Base-by-base conservation (phyloP, 2,329 filamentous ascomycete genomes). In the Fusarium begoniae region DNA sequence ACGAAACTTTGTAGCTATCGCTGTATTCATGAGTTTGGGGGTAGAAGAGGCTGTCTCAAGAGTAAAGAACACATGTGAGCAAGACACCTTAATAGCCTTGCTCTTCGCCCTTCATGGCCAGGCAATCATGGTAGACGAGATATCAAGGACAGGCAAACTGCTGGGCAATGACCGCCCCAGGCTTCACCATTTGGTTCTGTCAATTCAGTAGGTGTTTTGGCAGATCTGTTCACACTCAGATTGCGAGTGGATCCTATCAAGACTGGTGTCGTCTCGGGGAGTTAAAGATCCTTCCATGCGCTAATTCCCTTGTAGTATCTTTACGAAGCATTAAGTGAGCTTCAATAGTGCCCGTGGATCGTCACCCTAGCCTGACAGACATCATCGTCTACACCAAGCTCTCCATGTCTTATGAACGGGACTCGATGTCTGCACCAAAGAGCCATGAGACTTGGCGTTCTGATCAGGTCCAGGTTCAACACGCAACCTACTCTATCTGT, bases 341-440 rank as follows among this genome's bases (percentile, higher is more conserved):
- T 26, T 4, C 7, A 3, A 0, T 18, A 17, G 6, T 44, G n/a
- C 11, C 10, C 15, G 3, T 13, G n/a, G n/a, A 24, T 0, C 15
- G 24, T 8, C 0, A 8, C 2, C 5, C 0, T 24, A 7, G 43
- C n/a, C 7, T 18, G n/a, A 3, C 15, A 24, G n/a, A 11, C 4
- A 3, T 9, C 5, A 18, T 13, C 7, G n/a, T 8, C 17, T 24
- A 3, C 10, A 18, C 15, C 10, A 44, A 44, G 11, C n/a, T 26
- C n/a, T 12, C 10, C 9, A 12, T 44, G 41, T 37, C 35, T 37
- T 37, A 10, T 1, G n/a, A 24, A 18, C 15, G 43, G 43, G 15
- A 12, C 43, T 44, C 7, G n/a, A 26, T 45, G 43, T 15, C 43
- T 26, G n/a, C 43, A 45, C 43, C 43, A 45, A 45, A 26, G 43